A percentile compares a stretch with the other conserved stretches of the same genome.
These are phyloP conservation scores for Juncus inflexus DNA, from an alignment of 176 grass and related monocot species.

Conservation along the genomic window DNA sequence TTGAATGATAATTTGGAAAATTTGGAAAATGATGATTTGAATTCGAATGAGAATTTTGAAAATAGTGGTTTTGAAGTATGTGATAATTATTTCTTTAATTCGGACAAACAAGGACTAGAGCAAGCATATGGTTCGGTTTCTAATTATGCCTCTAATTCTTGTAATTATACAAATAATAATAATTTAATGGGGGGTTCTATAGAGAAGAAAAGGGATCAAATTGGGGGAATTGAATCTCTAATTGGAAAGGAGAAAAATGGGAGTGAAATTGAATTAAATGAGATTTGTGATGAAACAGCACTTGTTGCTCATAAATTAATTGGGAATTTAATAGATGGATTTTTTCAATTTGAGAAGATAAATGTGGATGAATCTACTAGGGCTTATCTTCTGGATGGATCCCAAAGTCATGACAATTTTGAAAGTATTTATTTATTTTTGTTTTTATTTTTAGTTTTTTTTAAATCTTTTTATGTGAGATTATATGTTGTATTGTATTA, in stretches of 20 bases:
- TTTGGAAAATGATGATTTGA: slow-evolving; percentile 12
- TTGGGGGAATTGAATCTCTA: neutral
- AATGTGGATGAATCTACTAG: slow-evolving; percentile 25
- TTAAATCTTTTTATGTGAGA: neutral
- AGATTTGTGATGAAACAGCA: slow-evolving; percentile 51
- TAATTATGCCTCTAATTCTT: slow-evolving; percentile 21
- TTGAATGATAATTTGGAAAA: neutral
- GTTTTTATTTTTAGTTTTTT: slow-evolving; percentile 20
- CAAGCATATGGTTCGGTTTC: slow-evolving; percentile 22
- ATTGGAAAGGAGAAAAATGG: neutral
- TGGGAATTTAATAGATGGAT: slow-evolving; percentile 47
- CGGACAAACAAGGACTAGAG: slow-evolving; percentile 7
- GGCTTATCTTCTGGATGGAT: slow-evolving; percentile 36
- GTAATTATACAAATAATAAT: slow-evolving; percentile 7
- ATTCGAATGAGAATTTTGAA: slow-evolving; percentile 12
- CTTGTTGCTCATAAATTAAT: slow-evolving; percentile 43
- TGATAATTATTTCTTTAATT: slow-evolving; percentile 24
- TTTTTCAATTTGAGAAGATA: slow-evolving; percentile 28
- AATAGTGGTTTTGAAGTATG: slow-evolving; percentile 37
- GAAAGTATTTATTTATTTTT: slow-evolving; percentile 15
- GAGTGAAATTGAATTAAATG: slow-evolving; percentile 26
- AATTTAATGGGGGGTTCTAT: neutral
- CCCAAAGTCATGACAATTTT: slow-evolving; percentile 30
- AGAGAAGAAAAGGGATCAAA: neutral
- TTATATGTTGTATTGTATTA: slow-evolving; percentile 18